Evolutionary conservation across 257 asterid species (phyloP), one percentile per base, ranked within the genome.

Genomic region (Anisodus acutangulus): DNA sequence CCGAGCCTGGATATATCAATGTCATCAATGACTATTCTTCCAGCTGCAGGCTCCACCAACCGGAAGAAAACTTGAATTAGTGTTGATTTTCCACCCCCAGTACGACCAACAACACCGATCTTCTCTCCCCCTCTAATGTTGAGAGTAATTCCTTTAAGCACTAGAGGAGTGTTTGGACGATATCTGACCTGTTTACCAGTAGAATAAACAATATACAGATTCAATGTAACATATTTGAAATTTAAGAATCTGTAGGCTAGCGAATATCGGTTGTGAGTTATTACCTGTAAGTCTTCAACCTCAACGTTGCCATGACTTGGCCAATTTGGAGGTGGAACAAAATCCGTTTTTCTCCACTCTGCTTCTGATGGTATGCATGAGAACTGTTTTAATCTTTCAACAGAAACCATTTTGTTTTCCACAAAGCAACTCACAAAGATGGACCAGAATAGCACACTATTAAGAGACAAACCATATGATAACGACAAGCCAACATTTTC

Each of bases 61-160:
- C 99, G 87, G 70, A 96, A 96, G 91, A 96, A 89, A 67, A 94
- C 99, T 85, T 94, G 99, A 87, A 96, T 92, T 84, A 96, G 78
- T 47, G 99, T 96, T 31, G 99, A 96, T 85, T 96, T 96, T 83
- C 99, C 99, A 11, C 99, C 99, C 22, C 99, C 99, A 0, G 99
- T 96, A 8, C 99, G 97, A 58, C 99, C 99, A 78, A 96, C 99
- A 35, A 96, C 93, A 8, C 99, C 98, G 10, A 96, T 92, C 92
- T 96, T 94, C 89, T 96, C 97, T 1, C 99, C 99, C 31, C 98
- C 98, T 45, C 79, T 79, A 69, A 96, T 96, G 90, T 87, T 91
- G 53, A 96, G 91, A 59, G 91, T 89, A 62, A 96, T 91, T 19
- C 99, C 98, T 89, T 92, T 94, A 13, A 96, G 91, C 67, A 96